These are phyloP conservation scores for Saccharomyces hybrid DNA, from an alignment of 1,139 yeast species.

Conservation along the genomic window DNA sequence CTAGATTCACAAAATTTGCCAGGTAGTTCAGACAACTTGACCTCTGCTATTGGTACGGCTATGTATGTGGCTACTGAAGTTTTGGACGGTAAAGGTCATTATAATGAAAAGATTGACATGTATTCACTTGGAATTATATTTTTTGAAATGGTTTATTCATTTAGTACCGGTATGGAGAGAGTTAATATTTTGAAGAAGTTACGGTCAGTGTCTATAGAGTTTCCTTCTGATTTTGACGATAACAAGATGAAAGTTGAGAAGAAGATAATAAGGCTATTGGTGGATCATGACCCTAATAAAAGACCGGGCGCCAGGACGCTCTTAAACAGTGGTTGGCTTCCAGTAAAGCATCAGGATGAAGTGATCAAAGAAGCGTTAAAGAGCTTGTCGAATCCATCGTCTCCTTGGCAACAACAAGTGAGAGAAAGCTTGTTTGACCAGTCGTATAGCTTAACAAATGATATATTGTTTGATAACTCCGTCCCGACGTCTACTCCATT, in stretches of 20 bases:
- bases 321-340: constrained; percentile 71
- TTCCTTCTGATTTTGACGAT: constrained; percentile 57
- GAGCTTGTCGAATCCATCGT: constrained; percentile 78
- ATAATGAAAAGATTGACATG: constrained; percentile 91
- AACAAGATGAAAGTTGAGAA: constrained; percentile 49
- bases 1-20: constrained; percentile 29
- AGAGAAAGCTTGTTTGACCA: constrained; percentile 77
- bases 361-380: constrained; percentile 80
- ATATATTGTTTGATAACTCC: constrained; percentile 62
- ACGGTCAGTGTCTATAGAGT: constrained; percentile 49
- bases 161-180: constrained; percentile 89
- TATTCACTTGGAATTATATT: constrained; percentile 90
- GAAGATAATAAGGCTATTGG: constrained; percentile 52
- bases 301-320: constrained; percentile 79
- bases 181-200: constrained; percentile 59
- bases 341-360: constrained; percentile 85
- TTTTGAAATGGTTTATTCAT: constrained; percentile 84
- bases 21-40: constrained; percentile 57
- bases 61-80: constrained; percentile 91
- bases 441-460: constrained; percentile 75
- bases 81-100: constrained; percentile 57
- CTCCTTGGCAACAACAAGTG: constrained; percentile 92
- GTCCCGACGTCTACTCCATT: constrained; percentile 30
- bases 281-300: constrained; percentile 68
- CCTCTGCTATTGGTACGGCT: constrained; percentile 90